Conservation (phyloP, 1,139 yeast species). For the Nakaseomyces kungkrabaensis region DNA sequence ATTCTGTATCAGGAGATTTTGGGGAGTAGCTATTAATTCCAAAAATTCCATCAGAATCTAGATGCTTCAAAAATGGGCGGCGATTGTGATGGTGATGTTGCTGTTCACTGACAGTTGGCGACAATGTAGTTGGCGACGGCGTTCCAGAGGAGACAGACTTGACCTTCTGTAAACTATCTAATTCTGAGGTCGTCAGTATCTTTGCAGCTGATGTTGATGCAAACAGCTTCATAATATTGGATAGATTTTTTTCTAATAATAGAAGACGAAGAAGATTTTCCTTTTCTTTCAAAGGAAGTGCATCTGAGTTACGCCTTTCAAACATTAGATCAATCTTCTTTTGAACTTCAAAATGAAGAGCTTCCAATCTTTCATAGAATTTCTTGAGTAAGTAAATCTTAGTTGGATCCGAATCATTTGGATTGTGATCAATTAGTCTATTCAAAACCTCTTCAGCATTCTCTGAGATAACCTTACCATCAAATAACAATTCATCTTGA, state of each 20-base stretch:
- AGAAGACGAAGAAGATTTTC: constrained; percentile 58
- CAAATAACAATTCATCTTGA: constrained; percentile 42
- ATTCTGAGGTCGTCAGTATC: neutral
- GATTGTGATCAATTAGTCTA: constrained; percentile 24
- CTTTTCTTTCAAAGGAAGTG: constrained; percentile 54
- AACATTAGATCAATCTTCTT: constrained; percentile 52
- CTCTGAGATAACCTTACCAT: constrained; percentile 50
- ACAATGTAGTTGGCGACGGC: neutral
- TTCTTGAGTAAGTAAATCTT: constrained; percentile 35
- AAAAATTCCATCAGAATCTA: constrained; percentile 18
- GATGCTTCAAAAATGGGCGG: constrained; percentile 15
- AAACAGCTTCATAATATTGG: constrained; percentile 54
- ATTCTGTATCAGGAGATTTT: constrained; percentile 9
- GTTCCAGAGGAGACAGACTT: neutral
- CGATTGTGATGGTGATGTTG: neutral
- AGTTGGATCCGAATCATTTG: constrained; percentile 30
- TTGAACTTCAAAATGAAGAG: constrained; percentile 48
- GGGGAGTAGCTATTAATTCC: constrained; percentile 7
- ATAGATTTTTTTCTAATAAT: constrained; percentile 54
- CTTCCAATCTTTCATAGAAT: constrained; percentile 43
- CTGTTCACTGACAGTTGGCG: neutral
- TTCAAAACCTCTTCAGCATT: constrained; percentile 53
- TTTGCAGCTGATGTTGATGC: constrained; percentile 5
- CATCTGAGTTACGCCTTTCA: constrained; percentile 46
- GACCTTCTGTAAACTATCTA: neutral